Conservation (phyloP, 306 rosid species). For the Vigna hirtella region DNA sequence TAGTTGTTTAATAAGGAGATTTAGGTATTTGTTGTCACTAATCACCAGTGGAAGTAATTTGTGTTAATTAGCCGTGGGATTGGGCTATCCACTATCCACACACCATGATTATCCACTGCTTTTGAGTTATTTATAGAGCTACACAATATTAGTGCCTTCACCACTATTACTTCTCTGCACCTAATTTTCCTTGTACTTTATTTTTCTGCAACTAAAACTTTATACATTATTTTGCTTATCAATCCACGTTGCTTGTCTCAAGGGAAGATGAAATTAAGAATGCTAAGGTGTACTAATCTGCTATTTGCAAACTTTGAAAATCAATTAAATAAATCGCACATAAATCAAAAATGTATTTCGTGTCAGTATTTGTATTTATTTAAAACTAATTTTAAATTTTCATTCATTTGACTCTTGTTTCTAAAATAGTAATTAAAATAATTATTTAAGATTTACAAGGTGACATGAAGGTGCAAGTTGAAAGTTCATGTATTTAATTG, state of each 20-base stretch:
- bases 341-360: too few species aligned
- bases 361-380: too few species aligned
- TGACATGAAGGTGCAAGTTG: too few species aligned
- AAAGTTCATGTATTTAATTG: background rate
- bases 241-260: background rate
- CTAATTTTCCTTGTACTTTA: background rate
- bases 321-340: background rate
- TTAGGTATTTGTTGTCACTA: conserved; percentile 33
- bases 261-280: background rate
- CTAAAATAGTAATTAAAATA: too few species aligned
- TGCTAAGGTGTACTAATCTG: too few species aligned
- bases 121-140: conserved; percentile 21
- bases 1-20: background rate
- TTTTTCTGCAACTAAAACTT: background rate
- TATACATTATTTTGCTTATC: conserved; percentile 1
- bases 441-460: too few species aligned
- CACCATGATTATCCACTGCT: conserved; percentile 23
- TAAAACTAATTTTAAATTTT: too few species aligned
- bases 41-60: background rate
- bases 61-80: conserved; percentile 8
- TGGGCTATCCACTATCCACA: conserved; percentile 30
- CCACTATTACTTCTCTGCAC: conserved; percentile 12
- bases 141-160: conserved; percentile 14
- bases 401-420: too few species aligned
- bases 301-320: background rate